Base-by-base conservation (phyloP, 331 rosid genomes). In the Cydonia oblonga region DNA sequence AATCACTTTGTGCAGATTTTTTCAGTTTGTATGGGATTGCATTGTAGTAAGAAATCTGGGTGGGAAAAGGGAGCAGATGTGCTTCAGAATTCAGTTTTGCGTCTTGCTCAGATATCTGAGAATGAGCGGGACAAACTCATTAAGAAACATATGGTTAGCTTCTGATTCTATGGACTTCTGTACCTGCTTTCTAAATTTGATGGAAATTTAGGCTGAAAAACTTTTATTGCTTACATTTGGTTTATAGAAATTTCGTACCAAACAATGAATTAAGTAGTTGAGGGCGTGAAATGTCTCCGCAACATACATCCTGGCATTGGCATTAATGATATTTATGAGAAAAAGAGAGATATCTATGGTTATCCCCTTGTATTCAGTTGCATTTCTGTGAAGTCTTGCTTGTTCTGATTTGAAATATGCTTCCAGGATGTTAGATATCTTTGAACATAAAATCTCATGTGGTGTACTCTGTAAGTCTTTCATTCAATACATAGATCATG, bases 111-210 rank as follows among this genome's bases (percentile, higher is more conserved):
- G 80, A 86, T 93, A 72, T 82, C 98, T 30, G 96, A 90, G 83
- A 78, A 56, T 73, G 97, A 89, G 75, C 85, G 96, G 52, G 98
- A 93, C 83, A 75, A 77, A 67, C 92, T 93, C 67, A 90, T 93
- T 84, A 90, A 90, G 86, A 84, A 80, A 81, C 87, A 93, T 78
- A 82, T 90, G 98, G 98, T 93, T 68, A 66, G 84, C 71, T 75
- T 69, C 76, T 85, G 26, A 49, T 74, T 6, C 40, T 67, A 7
- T 73, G 32, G 13, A 54, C 42, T 64, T 13, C 33, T 15, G 30
- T 44, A 32, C 30, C 24, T 46, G 7, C 40, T 24, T 54, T 13
- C 14, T 25, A 52, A 61, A 16, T 76, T 69, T 76, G 73, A 61
- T 33, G 15, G 40, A 24, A 73, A 8, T 12, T 24, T 19, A 14